Conservation (phyloP, 495 filamentous ascomycete genomes). For the Penicillium pulvis region DNA sequence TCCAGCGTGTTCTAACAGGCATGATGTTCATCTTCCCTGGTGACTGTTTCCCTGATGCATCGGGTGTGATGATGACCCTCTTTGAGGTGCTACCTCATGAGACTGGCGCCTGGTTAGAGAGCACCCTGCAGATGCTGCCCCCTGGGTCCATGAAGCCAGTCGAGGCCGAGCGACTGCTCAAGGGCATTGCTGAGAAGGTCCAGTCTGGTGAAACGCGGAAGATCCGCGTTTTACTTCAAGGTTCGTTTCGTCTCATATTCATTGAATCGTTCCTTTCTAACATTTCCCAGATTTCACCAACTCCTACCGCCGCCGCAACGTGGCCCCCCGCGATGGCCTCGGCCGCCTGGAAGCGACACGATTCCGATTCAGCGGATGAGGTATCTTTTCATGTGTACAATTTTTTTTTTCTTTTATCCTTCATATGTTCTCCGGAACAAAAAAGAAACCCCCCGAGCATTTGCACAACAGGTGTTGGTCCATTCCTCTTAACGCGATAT, state of each 20-base stretch:
- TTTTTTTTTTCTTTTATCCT: conserved; percentile 13
- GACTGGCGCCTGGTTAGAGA: conserved; percentile 75
- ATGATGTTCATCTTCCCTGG: conserved; percentile 99
- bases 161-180: conserved; percentile 65
- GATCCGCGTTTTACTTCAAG: conserved; percentile 83
- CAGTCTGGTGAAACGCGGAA: conserved; percentile 73
- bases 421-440: conserved; percentile 16
- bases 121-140: conserved; percentile 81
- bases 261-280: conserved; percentile 10
- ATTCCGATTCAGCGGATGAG: conserved; percentile 76
- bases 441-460: conserved; percentile 26
- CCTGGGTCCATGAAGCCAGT: conserved; percentile 70
- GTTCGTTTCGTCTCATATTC: conserved; percentile 31
- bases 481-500: conserved; percentile 22
- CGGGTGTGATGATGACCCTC: conserved; percentile 82
- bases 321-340: conserved; percentile 89
- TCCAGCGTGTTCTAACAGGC: conserved; percentile 85
- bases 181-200: conserved; percentile 66
- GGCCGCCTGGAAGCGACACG: conserved; percentile 80
- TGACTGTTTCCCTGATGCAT: conserved; percentile 93
- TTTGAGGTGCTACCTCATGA: conserved; percentile 85
- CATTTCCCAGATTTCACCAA: conserved; percentile 78
- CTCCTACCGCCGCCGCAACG: conserved; percentile 86
- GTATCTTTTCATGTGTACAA: conserved; percentile 23
- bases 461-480: conserved; percentile 27